Percentiles rank a stretch among this genome's conserved stretches.
phyloP scores from a whole-genome alignment of 2,329 filamentous ascomycete genomes.

The Exserohilum rostratum region DNA sequence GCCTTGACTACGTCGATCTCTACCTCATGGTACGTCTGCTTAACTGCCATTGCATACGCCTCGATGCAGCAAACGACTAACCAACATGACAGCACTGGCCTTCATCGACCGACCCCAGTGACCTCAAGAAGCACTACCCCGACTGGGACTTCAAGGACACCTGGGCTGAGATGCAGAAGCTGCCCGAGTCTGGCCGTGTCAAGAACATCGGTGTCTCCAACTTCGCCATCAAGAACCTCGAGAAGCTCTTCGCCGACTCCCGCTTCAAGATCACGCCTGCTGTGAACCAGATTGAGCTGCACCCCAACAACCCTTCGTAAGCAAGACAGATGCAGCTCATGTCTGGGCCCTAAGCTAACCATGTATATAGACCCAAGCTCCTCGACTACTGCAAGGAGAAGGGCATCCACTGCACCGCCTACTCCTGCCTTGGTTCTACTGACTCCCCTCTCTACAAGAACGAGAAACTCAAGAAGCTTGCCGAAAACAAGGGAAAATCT shows the following conservation, averaged over 20 bases:
- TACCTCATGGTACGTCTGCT: slow-evolving; percentile 62
- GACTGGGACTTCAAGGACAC: slow-evolving; percentile 87
- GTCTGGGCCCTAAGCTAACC: slow-evolving; percentile 13
- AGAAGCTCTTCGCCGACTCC: slow-evolving; percentile 71
- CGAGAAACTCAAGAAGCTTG: slow-evolving; percentile 65
- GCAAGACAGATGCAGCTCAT: slow-evolving; percentile 1
- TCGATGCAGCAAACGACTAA: slow-evolving; percentile 5
- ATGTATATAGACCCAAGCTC: slow-evolving; percentile 64
- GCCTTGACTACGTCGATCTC: slow-evolving; percentile 71
- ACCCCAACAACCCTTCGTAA: slow-evolving; percentile 77
- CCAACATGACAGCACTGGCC: slow-evolving; percentile 60
- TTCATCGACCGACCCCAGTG: slow-evolving; percentile 65
- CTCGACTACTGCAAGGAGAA: slow-evolving; percentile 74
- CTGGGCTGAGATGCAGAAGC: slow-evolving; percentile 74
- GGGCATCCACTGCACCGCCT: slow-evolving; percentile 76
- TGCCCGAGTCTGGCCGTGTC: slow-evolving; percentile 71
- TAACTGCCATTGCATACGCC: no score
- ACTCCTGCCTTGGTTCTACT: slow-evolving; percentile 75
- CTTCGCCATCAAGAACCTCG: slow-evolving; percentile 80
- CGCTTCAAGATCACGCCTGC: slow-evolving; percentile 68
- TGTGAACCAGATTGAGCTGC: slow-evolving; percentile 83
- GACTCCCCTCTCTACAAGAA: slow-evolving; percentile 74
- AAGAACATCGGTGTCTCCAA: slow-evolving; percentile 86
- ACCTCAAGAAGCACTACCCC: slow-evolving; percentile 69
- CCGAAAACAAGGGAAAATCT: slow-evolving; percentile 68